Base-by-base conservation (phyloP, 2,329 filamentous ascomycete genomes). In the Talaromyces sp. region DNA sequence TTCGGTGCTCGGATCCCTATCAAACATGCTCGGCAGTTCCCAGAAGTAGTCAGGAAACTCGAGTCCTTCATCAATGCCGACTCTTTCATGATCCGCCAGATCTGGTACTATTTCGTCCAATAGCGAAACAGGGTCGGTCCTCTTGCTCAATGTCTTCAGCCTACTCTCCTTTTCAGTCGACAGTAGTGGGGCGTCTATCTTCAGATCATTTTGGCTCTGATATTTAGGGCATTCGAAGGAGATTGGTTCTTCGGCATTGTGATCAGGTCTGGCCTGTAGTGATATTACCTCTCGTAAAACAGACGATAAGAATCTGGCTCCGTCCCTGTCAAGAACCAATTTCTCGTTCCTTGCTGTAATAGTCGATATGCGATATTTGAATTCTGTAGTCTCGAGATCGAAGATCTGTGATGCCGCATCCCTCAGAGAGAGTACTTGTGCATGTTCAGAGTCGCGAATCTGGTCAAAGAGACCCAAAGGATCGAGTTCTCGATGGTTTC, bases 31-130 rank as follows among this genome's bases (percentile, higher is more conserved):
- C 5, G 71, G 65, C 43, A 73, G 67, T 3, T 62, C 55, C n/a
- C 61, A 57, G 53, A 71, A 74, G n/a, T 62, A 67, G 0, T 63
- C 59, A 2, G 77, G 73, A 73, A 77, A 81, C 0, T 65, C 61
- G 1, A 79, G 61, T 0, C 74, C 70, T 60, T 79, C 75, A 53
- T 78, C 79, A 2, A 74, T 68, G 69, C 67, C 37, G 72, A 56
- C 1, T 75, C 56, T 1, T 63, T 59, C 57, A 77, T 74, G 65
- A 43, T 50, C 17, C 21, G 25, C 35, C 15, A 60, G 43, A 15
- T 37, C 17, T 7, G 57, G 53, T 6, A 75, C 35, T 4, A 70
- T 63, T 5, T 56, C 65, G 6, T 59, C 33, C 6, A 56, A 31
- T 11, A 52, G 17, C 6, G 41, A 36, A 9, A 39, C 15, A 3